phyloP scores from a whole-genome alignment of 2,329 filamentous ascomycete species.

The Aureobasidium sp. region DNA sequence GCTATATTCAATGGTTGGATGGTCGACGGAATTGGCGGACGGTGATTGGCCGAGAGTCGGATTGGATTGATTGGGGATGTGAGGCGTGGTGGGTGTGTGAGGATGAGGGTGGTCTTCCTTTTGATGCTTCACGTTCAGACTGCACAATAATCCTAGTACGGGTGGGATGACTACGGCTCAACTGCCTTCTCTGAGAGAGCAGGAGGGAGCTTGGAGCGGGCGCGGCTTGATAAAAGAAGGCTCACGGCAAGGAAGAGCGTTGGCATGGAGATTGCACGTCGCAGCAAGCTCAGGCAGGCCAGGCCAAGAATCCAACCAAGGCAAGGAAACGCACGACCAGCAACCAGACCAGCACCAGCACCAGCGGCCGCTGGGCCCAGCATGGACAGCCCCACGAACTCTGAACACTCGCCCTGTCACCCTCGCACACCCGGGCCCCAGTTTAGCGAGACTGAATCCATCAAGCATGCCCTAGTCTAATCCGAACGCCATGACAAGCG shows the following conservation, averaged over 20 bases:
- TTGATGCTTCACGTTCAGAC: not conserved
- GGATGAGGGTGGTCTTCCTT: not conserved
- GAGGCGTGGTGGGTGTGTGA: not conserved
- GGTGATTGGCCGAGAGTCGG: not conserved
- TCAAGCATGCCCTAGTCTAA: constrained; percentile 8
- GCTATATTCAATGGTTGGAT: constrained; percentile 4
- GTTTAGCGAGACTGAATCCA: constrained; percentile 7
- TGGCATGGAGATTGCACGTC: constrained; percentile 11
- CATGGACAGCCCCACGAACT: constrained; percentile 12
- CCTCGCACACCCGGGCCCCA: not conserved
- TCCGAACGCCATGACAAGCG: constrained; percentile 9
- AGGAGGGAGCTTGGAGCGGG: not conserved
- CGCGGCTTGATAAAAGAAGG: constrained; percentile 13
- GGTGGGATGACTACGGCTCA: constrained; percentile 6
- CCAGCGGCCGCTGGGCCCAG: not conserved
- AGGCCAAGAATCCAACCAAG: constrained; percentile 12
- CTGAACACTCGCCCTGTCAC: constrained; percentile 10
- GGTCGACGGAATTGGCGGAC: not conserved
- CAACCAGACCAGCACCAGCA: not conserved
- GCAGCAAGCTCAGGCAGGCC: constrained; percentile 12
- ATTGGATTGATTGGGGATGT: not conserved
- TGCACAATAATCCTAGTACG: not conserved
- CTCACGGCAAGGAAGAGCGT: constrained; percentile 12
- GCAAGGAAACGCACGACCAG: constrained; percentile 12
- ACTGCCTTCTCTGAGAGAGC: constrained; percentile 9